Conservation (phyloP, 2,329 filamentous ascomycete genomes). For the Verticillium dahliae region DNA sequence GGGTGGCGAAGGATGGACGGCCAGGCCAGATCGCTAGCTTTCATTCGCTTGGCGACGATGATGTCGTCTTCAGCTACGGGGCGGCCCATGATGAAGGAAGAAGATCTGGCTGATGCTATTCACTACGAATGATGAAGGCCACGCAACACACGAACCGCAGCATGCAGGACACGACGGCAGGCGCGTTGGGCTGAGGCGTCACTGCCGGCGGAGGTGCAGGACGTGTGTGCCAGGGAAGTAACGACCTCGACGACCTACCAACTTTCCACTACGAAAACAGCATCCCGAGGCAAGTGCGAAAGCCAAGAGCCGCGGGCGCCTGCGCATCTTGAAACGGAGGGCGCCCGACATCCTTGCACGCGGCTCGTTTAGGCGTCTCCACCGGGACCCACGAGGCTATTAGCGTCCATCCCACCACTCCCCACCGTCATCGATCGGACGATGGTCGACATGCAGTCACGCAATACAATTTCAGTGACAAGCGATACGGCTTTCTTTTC, state of each 20-base stretch:
- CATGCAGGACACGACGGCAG: neutral
- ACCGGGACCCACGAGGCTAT: neutral
- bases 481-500: too few relatives aligned
- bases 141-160: neutral
- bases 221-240: neutral
- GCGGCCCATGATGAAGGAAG: neutral
- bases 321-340: neutral
- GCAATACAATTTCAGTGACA: too few relatives aligned
- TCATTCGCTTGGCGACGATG: neutral
- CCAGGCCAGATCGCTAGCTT: neutral
- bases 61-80: too few relatives aligned
- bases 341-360: neutral
- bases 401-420: neutral
- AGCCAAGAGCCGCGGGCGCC: neutral
- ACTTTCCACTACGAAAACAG: neutral
- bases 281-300: neutral
- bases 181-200: neutral
- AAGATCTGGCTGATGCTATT: neutral
- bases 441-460: neutral
- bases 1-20: too few relatives aligned
- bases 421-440: neutral
- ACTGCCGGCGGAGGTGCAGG: neutral
- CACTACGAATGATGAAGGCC: neutral
- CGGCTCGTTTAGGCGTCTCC: neutral
- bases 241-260: too few relatives aligned